Evolutionary conservation across 106 monocot species (phyloP).

Genomic region (Acorus calamus): DNA sequence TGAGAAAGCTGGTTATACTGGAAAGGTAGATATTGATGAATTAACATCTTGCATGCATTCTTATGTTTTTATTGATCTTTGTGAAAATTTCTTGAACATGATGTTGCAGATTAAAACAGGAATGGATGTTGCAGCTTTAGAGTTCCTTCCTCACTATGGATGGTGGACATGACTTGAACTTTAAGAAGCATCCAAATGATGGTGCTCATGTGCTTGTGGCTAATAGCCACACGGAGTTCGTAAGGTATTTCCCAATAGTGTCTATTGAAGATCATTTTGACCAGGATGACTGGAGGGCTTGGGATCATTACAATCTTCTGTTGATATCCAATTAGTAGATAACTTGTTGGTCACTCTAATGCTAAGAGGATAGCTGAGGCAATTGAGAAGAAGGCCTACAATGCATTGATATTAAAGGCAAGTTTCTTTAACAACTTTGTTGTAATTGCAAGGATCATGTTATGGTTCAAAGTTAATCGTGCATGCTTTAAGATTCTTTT

Average conservation of each 20-base stretch:
- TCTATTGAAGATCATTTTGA: constrained; percentile 98
- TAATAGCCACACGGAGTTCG: constrained; percentile 66
- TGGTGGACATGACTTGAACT: constrained; percentile 77
- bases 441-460: constrained; percentile 1
- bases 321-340: constrained; percentile 89
- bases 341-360: constrained; percentile 93
- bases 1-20: no score
- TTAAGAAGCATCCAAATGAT: constrained; percentile 94
- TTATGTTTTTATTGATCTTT: no score
- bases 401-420: constrained; percentile 78
- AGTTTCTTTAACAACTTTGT: background rate
- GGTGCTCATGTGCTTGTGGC: constrained; percentile 61
- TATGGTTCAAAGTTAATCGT: background rate
- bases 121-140: constrained; percentile 97
- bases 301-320: constrained; percentile 71
- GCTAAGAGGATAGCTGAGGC: constrained; percentile 87
- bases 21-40: no score
- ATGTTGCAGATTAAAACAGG: constrained; percentile 86
- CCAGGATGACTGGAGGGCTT: constrained; percentile 93
- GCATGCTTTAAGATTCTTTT: no score
- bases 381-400: constrained; percentile 86
- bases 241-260: constrained; percentile 89
- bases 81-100: background rate
- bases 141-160: constrained; percentile 81
- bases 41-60: no score